Conservation (phyloP, 106 monocot genomes). For the Dendrobium catenatum region DNA sequence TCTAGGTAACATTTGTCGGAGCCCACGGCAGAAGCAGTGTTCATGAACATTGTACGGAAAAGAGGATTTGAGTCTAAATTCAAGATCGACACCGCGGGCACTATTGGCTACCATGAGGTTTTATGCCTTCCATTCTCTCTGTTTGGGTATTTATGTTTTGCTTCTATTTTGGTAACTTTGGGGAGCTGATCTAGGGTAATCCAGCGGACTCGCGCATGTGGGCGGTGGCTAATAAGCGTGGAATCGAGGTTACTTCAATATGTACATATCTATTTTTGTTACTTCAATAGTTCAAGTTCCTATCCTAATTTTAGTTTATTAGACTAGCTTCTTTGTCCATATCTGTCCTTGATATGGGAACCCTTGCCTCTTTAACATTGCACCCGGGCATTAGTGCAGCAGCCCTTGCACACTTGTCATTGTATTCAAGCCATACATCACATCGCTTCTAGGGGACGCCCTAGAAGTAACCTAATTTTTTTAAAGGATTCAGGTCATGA, state of each 20-base stretch:
- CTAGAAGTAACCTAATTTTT: too few species aligned
- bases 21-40: conserved; percentile 95
- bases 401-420: too few species aligned
- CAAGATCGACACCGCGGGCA: conserved; percentile 89
- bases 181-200: conserved; percentile 41
- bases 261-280: conserved; percentile 1
- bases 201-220: conserved; percentile 82
- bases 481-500: too few species aligned
- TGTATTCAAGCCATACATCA: too few species aligned
- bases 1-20: conserved; percentile 92
- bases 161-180: not conserved
- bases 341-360: too few species aligned
- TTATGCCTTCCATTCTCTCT: not conserved
- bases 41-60: conserved; percentile 49
- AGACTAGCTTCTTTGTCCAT: too few species aligned
- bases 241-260: conserved; percentile 84
- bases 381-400: too few species aligned
- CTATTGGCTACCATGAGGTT: conserved; percentile 91
- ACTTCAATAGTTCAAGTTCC: too few species aligned
- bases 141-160: not conserved
- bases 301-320: too few species aligned
- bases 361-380: too few species aligned
- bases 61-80: conserved; percentile 59
- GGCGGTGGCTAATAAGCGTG: conserved; percentile 63
- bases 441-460: too few species aligned